Evolutionary conservation across 192 early-diverging fungal genomes (phyloP).

Genomic region (Endogone sp.): DNA sequence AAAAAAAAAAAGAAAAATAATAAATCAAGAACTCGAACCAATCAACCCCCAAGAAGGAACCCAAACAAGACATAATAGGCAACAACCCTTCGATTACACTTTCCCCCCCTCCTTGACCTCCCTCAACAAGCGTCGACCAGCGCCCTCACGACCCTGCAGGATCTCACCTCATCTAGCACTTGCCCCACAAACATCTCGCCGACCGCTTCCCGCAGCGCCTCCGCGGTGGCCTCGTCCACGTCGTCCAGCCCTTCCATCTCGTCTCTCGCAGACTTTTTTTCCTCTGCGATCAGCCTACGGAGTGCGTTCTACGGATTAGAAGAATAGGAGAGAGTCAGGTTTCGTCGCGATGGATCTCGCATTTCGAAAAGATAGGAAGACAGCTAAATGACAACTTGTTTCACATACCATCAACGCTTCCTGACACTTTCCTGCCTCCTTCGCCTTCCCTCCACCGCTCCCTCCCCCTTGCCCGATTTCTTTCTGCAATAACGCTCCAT

Average conservation of each 20-base stretch:
- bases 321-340: too few relatives aligned
- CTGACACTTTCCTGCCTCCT: conserved; percentile 38
- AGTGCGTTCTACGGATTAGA: conserved; percentile 14
- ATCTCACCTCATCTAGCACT: neutral
- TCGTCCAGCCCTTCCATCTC: neutral
- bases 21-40: too few relatives aligned
- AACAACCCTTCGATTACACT: too few relatives aligned
- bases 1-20: too few relatives aligned
- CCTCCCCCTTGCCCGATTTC: conserved; percentile 17
- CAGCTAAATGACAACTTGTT: neutral
- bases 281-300: conserved; percentile 3
- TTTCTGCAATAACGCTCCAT: conserved; percentile 34
- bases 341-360: too few relatives aligned
- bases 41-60: too few relatives aligned
- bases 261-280: neutral
- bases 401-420: conserved; percentile 46
- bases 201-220: conserved; percentile 9
- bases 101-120: too few relatives aligned
- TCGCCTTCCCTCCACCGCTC: conserved; percentile 4
- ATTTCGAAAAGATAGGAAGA: too few relatives aligned
- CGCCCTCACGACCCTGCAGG: too few relatives aligned
- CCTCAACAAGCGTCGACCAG: too few relatives aligned
- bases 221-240: conserved; percentile 1
- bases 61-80: too few relatives aligned
- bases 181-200: conserved; percentile 7